Evolutionary conservation across 768 basidiomycete species (phyloP).

Genomic region (Cytidiella melzeri): DNA sequence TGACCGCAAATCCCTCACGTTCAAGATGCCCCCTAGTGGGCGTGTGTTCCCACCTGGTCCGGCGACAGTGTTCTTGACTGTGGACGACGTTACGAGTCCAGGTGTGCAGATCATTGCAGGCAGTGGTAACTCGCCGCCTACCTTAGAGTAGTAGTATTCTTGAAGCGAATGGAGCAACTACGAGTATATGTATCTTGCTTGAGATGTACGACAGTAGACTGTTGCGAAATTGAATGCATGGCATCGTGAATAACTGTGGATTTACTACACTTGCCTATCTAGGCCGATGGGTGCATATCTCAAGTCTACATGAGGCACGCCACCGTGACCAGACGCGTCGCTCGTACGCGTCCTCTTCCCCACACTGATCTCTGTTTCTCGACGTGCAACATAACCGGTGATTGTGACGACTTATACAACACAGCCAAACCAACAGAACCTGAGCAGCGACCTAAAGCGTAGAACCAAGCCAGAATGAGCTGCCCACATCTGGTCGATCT

Average conservation of each 20-base stretch:
- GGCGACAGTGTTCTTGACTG: constrained; percentile 23
- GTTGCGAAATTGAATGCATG: no score
- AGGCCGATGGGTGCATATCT: no score
- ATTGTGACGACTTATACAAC: no score
- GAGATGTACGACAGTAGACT: no score
- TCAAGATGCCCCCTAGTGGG: constrained; percentile 31
- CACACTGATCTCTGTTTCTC: background rate
- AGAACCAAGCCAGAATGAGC: constrained; percentile 17
- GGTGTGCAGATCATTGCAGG: constrained; percentile 23
- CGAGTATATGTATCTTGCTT: no score
- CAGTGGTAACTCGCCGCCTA: constrained; percentile 12
- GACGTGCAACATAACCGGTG: no score
- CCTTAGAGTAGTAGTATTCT: constrained; percentile 12
- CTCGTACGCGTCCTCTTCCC: no score
- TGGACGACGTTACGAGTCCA: constrained; percentile 21
- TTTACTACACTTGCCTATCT: no score
- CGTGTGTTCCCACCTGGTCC: constrained; percentile 30
- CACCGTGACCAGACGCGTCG: no score
- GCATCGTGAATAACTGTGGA: no score
- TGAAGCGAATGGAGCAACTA: no score
- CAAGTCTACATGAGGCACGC: no score
- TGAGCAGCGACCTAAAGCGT: background rate
- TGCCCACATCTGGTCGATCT: constrained; percentile 54
- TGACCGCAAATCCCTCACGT: constrained; percentile 25
- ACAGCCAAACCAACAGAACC: background rate